phyloP scores from a whole-genome alignment of 2,329 filamentous ascomycete species.

The Didymella keratinophila region DNA sequence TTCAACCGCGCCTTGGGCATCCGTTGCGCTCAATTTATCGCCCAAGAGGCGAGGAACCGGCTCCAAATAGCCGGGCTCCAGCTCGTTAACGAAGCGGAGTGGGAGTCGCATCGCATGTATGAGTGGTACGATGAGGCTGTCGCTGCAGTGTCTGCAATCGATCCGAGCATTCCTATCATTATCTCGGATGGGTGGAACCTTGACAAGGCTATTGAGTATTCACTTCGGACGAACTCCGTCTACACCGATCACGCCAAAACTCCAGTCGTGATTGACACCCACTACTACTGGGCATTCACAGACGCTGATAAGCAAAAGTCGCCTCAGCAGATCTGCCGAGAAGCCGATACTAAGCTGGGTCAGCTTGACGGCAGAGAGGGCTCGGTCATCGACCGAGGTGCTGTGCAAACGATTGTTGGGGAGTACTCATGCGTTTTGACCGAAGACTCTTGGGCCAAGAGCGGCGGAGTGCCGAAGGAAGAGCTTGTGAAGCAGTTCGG shows the following conservation, averaged over 20 bases:
- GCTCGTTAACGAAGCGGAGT: conserved; percentile 64
- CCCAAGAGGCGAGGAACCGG: conserved; percentile 54
- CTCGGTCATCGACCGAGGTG: conserved; percentile 58
- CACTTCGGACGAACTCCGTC: conserved; percentile 51
- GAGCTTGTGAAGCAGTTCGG: conserved; percentile 58
- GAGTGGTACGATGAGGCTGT: conserved; percentile 65
- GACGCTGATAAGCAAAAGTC: conserved; percentile 60
- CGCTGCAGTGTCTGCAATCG: conserved; percentile 56
- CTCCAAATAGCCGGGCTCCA: conserved; percentile 64
- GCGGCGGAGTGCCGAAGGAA: conserved; percentile 45
- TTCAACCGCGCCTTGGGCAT: conserved; percentile 57
- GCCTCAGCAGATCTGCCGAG: conserved; percentile 61
- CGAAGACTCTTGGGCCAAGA: conserved; percentile 58
- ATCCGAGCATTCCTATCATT: conserved; percentile 62
- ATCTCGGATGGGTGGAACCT: conserved; percentile 68
- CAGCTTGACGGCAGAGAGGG: conserved; percentile 59
- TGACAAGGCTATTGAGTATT: conserved; percentile 56
- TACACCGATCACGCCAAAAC: conserved; percentile 44
- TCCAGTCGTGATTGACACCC: conserved; percentile 65
- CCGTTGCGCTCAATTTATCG: conserved; percentile 60
- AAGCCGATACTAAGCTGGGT: conserved; percentile 54
- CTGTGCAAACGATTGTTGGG: conserved; percentile 62
- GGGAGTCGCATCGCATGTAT: conserved; percentile 61
- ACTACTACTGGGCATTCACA: conserved; percentile 67
- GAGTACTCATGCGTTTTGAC: conserved; percentile 67